phyloP scores from a whole-genome alignment of 306 rosid species.

The Gastrolobium villosum region DNA sequence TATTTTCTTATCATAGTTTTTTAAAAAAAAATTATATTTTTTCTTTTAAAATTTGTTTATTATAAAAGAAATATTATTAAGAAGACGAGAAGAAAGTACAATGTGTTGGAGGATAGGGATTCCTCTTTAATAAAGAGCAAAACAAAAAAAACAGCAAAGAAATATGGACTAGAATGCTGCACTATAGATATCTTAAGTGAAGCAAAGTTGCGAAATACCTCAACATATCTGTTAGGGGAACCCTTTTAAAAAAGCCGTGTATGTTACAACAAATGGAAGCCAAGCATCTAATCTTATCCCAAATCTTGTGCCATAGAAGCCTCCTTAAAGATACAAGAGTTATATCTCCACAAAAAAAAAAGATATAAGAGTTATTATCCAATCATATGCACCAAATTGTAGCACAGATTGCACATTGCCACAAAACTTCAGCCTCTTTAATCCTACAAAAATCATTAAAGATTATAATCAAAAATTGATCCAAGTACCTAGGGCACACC shows the following conservation, averaged over 20 bases:
- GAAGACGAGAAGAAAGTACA: conserved; percentile 39
- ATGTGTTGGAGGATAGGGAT: conserved; percentile 29
- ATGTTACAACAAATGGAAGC: background rate
- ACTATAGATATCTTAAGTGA: no score
- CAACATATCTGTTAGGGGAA: conserved; percentile 20
- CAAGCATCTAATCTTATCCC: conserved; percentile 29
- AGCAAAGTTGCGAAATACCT: conserved; percentile 4
- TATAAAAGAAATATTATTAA: conserved; percentile 3
- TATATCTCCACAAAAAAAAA: no score
- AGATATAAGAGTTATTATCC: conserved; percentile 15
- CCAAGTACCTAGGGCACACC: background rate
- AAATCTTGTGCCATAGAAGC: conserved; percentile 15
- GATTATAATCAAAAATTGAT: background rate
- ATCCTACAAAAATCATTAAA: conserved; percentile 10
- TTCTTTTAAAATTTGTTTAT: background rate
- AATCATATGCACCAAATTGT: background rate
- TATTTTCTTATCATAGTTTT: background rate
- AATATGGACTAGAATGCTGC: no score
- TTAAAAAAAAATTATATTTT: background rate
- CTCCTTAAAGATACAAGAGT: conserved; percentile 19
- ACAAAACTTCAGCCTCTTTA: conserved; percentile 3
- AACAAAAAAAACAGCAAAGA: background rate
- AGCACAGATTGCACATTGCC: conserved; percentile 33
- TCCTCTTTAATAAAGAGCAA: conserved; percentile 13
- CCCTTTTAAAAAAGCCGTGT: background rate